Base-by-base conservation (phyloP, 345 rosid species). In the Trapa incisa region DNA sequence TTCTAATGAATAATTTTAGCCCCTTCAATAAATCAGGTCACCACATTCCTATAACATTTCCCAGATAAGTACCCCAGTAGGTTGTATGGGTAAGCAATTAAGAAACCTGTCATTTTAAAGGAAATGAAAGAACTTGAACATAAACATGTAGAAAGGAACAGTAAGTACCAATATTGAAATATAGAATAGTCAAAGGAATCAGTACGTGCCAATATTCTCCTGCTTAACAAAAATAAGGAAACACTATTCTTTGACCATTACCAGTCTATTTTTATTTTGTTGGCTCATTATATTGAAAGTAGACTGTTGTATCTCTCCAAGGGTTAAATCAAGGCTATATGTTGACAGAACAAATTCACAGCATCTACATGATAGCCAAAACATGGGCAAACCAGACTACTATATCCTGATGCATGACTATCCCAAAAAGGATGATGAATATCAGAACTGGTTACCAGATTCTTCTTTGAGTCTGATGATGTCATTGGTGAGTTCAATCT, bases 141-240 rank as follows among this genome's bases (percentile, higher is more conserved):
- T 45, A 45, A 45, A 45, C 7, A 45, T 45, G 48, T 45, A 45
- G 11, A 41, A 45, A 45, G 48, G 48, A 45, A 45, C 48, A 6
- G 29, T 22, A 22, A 22, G 29, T 22, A 22, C 29, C 29, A 22
- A 22, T 22, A 22, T 22, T 85, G 91, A 87, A 88, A 67, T 93
- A 81, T 75, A 81, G 86, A 80, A 91, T 86, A 68, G 83, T 94
- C 77, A 86, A 79, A 81, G 87, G 89, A 73, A 89, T 93, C 77
- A 79, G 97, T 93, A 56, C 81, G 87, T 82, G 76, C 33, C 72
- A 22, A 22, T 22, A 22, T 22, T 22, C 29, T 22, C 29, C 29
- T 22, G 29, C 29, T 22, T 22, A 22, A 22, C 29, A 22, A 22
- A 22, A 22, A 22, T 22, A 22, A 22, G 29, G 29, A 22, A 22